Evolutionary conservation across 129 eudicot species (phyloP).

Genomic region (Glebionis coronaria): DNA sequence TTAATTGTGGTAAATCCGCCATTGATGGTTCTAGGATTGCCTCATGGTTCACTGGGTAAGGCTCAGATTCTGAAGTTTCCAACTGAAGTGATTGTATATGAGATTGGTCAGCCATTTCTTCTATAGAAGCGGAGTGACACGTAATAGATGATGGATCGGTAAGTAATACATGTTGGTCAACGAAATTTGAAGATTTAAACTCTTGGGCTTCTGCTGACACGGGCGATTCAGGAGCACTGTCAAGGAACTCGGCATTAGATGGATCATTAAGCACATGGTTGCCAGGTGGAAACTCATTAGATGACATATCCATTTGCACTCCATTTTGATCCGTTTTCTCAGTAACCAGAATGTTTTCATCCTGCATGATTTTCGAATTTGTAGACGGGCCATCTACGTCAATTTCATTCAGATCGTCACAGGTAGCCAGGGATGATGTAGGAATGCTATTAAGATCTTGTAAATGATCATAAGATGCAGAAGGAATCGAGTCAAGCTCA

Average conservation of each 20-base stretch:
- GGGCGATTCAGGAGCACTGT: slow-evolving; percentile 20
- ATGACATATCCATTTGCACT: too few species aligned
- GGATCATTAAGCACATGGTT: neutral
- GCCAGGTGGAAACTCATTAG: too few species aligned
- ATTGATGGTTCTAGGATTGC: slow-evolving; percentile 21
- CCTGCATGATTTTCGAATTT: slow-evolving; percentile 4
- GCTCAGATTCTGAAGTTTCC: slow-evolving; percentile 13
- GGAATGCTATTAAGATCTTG: slow-evolving; percentile 6
- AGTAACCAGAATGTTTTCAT: slow-evolving; percentile 11
- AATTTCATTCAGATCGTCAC: slow-evolving; percentile 5
- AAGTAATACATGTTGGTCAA: slow-evolving; percentile 20
- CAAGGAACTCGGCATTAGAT: slow-evolving; percentile 28
- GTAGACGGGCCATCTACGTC: slow-evolving; percentile 1
- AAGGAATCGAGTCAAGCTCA: neutral
- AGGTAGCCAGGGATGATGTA: neutral
- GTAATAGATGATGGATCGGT: slow-evolving; percentile 19
- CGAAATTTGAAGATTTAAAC: slow-evolving; percentile 13
- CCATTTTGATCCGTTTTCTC: slow-evolving; percentile 17
- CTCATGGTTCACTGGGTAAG: slow-evolving; percentile 11
- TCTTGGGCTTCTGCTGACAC: slow-evolving; percentile 25
- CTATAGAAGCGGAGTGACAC: slow-evolving; percentile 18
- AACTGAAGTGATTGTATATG: neutral
- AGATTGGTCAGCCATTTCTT: slow-evolving; percentile 30
- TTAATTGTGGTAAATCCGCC: slow-evolving; percentile 20
- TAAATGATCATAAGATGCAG: slow-evolving; percentile 2